A percentile compares a stretch with the other conserved stretches of the same genome.
Evolutionary conservation across 2,329 filamentous ascomycete genomes (phyloP).

Genomic region (Beauveria varroae): DNA sequence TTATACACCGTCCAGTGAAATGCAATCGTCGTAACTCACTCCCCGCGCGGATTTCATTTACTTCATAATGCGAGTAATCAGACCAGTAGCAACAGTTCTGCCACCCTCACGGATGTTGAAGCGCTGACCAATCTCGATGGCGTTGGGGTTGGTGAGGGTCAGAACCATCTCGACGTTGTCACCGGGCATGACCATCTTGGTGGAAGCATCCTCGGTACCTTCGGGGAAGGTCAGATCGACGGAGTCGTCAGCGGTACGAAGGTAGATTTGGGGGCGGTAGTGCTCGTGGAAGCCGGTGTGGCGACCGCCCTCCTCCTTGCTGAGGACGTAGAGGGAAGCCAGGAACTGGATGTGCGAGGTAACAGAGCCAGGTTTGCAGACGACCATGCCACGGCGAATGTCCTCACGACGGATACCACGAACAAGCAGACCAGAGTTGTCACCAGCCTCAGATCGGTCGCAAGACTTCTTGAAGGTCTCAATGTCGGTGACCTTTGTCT

Average conservation of each 20-base stretch:
- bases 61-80: slow-evolving; percentile 66
- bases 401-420: slow-evolving; percentile 96
- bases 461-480: slow-evolving; percentile 99
- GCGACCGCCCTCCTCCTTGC: slow-evolving; percentile 95
- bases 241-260: slow-evolving; percentile 81
- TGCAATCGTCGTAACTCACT: background rate
- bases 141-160: slow-evolving; percentile 75
- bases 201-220: slow-evolving; percentile 60
- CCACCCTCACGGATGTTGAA: slow-evolving; percentile 99
- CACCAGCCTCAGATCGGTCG: slow-evolving; percentile 89
- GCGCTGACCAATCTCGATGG: slow-evolving; percentile 84
- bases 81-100: slow-evolving; percentile 76
- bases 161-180: slow-evolving; percentile 98
- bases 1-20: background rate
- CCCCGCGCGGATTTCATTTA: slow-evolving; percentile 28
- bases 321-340: slow-evolving; percentile 91
- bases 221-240: slow-evolving; percentile 82
- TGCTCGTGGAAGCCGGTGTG: slow-evolving; percentile 93
- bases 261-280: slow-evolving; percentile 94
- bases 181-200: slow-evolving; percentile 91
- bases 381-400: slow-evolving; percentile 87
- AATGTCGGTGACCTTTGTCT: slow-evolving; percentile 99
- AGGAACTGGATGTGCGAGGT: slow-evolving; percentile 90
- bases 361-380: slow-evolving; percentile 73
- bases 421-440: slow-evolving; percentile 96